Percentiles rank a stretch among this genome's conserved stretches.
Conservation (phyloP, 257 asterid genomes). For the Solanum sejunctum region DNA sequence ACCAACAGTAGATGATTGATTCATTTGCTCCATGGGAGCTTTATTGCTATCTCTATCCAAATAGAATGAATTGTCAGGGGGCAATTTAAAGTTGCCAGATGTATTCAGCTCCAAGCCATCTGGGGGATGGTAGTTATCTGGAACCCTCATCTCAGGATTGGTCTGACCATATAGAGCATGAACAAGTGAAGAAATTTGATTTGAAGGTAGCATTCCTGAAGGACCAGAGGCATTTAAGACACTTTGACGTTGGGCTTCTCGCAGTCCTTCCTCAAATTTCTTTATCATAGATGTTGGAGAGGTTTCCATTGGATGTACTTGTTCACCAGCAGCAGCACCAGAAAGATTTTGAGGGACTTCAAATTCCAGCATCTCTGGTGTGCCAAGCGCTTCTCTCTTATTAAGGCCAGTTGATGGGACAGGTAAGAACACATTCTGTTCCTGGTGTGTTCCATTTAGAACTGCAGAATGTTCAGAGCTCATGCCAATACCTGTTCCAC, state of each 20-base stretch:
- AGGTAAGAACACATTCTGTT: constrained; percentile 12
- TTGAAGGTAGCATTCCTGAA: constrained; percentile 1
- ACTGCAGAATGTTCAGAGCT: constrained; percentile 21
- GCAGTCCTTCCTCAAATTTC: constrained; percentile 29
- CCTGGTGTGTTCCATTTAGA: constrained; percentile 17
- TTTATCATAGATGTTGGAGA: constrained; percentile 18
- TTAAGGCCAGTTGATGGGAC: constrained; percentile 20
- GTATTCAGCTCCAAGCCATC: constrained; percentile 14
- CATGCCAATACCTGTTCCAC: constrained; percentile 23
- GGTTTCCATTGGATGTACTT: constrained; percentile 22
- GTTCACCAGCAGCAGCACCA: constrained; percentile 18
- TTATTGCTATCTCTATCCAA: constrained; percentile 21
- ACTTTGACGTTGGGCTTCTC: constrained; percentile 17
- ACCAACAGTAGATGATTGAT: constrained; percentile 17
- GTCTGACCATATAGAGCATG: constrained; percentile 11
- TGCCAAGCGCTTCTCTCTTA: constrained; percentile 22
- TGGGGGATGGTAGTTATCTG: constrained; percentile 14
- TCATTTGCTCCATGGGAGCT: constrained; percentile 17
- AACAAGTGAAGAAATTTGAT: constrained; percentile 1
- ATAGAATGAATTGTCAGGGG: constrained; percentile 5
- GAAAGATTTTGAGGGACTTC: constrained; percentile 20
- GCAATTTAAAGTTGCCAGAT: constrained; percentile 14
- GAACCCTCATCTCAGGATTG: constrained; percentile 11
- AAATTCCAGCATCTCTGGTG: constrained; percentile 22
- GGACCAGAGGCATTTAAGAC: constrained; percentile 19